These are phyloP conservation scores for Melampsora americana DNA, from an alignment of 1,284 basidiomycete genomes.

Conservation along the genomic window DNA sequence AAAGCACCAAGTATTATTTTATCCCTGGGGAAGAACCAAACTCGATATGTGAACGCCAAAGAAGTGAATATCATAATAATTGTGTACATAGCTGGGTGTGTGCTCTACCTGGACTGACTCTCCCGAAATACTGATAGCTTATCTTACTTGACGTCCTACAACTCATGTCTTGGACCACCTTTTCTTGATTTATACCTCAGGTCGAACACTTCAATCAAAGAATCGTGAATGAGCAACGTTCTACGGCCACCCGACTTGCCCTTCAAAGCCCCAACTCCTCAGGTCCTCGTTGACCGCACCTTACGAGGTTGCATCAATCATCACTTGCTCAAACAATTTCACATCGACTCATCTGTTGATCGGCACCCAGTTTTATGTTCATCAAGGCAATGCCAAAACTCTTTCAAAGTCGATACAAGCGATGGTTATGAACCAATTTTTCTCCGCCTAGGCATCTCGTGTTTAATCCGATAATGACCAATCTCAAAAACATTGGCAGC, in stretches of 20 bases:
- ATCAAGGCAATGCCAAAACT: no score
- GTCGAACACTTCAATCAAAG: constrained; percentile 40
- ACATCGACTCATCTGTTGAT: no score
- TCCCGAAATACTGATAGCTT: background rate
- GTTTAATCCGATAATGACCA: no score
- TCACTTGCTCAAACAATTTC: no score
- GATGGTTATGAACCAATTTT: no score
- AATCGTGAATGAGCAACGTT: constrained; percentile 36
- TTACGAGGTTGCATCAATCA: background rate
- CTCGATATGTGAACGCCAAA: background rate
- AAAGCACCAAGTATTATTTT: constrained; percentile 19
- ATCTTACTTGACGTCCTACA: background rate
- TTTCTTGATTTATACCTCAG: background rate
- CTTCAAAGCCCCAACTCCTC: constrained; percentile 2
- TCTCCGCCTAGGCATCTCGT: no score
- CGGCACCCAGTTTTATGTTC: no score
- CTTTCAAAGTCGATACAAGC: no score
- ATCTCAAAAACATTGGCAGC: no score
- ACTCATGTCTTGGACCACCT: background rate
- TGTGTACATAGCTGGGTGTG: constrained; percentile 34
- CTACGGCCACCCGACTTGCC: constrained; percentile 14
- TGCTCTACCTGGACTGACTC: constrained; percentile 1
- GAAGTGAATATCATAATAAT: constrained; percentile 13
- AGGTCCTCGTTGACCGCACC: background rate
- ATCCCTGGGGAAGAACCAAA: constrained; percentile 24